phyloP scores from a whole-genome alignment of 1,284 basidiomycete genomes.

The Austroboletus novae-zelandiae region DNA sequence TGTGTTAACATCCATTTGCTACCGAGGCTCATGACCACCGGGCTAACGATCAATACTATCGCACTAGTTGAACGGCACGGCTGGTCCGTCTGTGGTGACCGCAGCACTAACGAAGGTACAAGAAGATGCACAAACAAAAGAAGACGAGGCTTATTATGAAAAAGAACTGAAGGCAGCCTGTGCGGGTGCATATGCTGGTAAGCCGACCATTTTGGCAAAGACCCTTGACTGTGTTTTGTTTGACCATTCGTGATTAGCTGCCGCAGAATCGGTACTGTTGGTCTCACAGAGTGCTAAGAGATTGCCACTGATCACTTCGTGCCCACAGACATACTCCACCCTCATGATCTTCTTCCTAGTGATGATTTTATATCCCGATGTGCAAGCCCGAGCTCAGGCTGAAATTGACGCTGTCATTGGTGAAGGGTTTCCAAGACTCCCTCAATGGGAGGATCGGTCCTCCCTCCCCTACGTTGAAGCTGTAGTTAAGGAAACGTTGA shows the following conservation, averaged over 20 bases:
- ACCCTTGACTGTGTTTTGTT: conserved; percentile 1
- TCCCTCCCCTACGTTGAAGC: no score
- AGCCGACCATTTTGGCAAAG: not conserved
- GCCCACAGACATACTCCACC: conserved; percentile 41
- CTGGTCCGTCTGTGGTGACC: conserved; percentile 25
- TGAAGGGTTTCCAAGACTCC: conserved; percentile 21
- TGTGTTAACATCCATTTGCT: conserved; percentile 8
- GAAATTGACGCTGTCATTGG: conserved; percentile 45
- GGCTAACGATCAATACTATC: not conserved
- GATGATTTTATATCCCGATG: conserved; percentile 47
- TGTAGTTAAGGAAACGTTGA: no score
- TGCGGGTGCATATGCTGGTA: conserved; percentile 18
- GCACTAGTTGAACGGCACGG: conserved; percentile 18
- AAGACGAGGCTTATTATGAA: conserved; percentile 13
- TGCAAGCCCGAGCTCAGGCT: conserved; percentile 40
- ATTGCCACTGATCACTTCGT: conserved; percentile 16
- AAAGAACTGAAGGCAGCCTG: conserved; percentile 21
- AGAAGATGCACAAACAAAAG: conserved; percentile 1
- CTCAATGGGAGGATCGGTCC: no score
- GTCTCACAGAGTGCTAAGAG: conserved; percentile 1
- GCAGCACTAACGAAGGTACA: conserved; percentile 12
- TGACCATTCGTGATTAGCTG: conserved; percentile 14
- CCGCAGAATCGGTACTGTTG: conserved; percentile 22
- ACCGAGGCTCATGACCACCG: not conserved
- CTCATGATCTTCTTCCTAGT: conserved; percentile 47